These are phyloP conservation scores for Ustilago tritici DNA, from an alignment of 1,284 basidiomycete species.

Conservation along the genomic window DNA sequence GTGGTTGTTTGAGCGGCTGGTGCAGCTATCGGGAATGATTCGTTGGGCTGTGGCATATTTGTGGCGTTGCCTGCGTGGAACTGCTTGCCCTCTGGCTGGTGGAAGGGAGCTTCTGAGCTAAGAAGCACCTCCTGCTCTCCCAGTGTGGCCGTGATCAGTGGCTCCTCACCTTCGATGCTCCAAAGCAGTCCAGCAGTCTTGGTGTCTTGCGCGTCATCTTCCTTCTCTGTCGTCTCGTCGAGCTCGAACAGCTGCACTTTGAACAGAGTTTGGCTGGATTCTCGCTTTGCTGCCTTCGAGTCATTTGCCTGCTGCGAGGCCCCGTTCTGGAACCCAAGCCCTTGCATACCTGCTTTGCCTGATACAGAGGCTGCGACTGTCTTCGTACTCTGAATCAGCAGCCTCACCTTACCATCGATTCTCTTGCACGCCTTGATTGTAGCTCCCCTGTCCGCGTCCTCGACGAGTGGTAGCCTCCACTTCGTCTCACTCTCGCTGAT, in stretches of 20 bases:
- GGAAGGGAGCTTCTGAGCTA: conserved; percentile 31
- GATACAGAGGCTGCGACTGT: background rate
- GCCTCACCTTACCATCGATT: conserved; percentile 6
- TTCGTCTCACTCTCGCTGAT: background rate
- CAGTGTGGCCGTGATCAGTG: conserved; percentile 33
- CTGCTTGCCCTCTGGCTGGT: background rate
- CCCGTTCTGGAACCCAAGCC: conserved; percentile 21
- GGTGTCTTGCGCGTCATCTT: background rate
- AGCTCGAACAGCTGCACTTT: conserved; percentile 35
- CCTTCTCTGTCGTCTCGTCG: background rate
- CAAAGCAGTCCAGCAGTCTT: conserved; percentile 11
- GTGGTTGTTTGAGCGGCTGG: background rate
- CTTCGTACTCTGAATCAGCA: conserved; percentile 26
- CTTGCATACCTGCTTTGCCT: conserved; percentile 20
- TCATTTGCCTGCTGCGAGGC: background rate
- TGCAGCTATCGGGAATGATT: conserved; percentile 64
- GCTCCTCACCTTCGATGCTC: conserved; percentile 41
- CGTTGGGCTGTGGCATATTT: background rate
- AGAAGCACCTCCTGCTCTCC: conserved; percentile 26
- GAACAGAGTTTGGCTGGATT: conserved; percentile 25
- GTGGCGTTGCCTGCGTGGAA: background rate
- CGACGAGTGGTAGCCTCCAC: conserved; percentile 4
- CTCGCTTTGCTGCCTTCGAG: background rate
- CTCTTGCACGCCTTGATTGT: conserved; percentile 27
- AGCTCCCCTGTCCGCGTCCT: background rate